Evolutionary conservation across 805 yeast species (phyloP).

Genomic region (Lachancea meyersii): DNA sequence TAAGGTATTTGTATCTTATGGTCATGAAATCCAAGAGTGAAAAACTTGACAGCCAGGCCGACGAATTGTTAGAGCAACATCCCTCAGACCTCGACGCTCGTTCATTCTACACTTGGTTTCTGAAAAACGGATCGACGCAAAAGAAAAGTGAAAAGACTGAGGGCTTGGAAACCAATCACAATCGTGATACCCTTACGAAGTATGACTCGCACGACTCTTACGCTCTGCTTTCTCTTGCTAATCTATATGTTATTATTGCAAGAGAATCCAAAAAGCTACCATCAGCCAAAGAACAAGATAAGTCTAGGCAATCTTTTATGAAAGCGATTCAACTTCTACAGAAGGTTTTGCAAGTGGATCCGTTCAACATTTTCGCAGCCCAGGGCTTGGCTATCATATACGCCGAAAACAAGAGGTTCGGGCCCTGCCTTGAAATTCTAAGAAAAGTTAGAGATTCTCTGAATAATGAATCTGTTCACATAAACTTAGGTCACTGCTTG

Average conservation of each 20-base stretch:
- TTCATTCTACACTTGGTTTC: conserved; percentile 88
- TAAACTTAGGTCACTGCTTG: conserved; percentile 84
- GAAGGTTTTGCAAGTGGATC: conserved; percentile 79
- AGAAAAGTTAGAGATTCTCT: conserved; percentile 86
- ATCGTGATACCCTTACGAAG: conserved; percentile 75
- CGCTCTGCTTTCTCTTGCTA: conserved; percentile 85
- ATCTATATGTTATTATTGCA: conserved; percentile 76
- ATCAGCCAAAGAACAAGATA: conserved; percentile 39
- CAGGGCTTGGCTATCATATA: conserved; percentile 93
- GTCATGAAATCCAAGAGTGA: conserved; percentile 43
- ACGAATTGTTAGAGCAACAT: conserved; percentile 45
- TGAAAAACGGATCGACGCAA: conserved; percentile 51
- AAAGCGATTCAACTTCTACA: conserved; percentile 91
- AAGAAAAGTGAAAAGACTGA: conserved; percentile 37
- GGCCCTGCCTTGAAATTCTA: conserved; percentile 76
- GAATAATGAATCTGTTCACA: conserved; percentile 72
- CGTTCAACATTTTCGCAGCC: conserved; percentile 88
- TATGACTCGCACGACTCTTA: conserved; percentile 84
- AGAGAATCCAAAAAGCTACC: conserved; percentile 53
- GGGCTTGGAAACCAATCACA: conserved; percentile 68
- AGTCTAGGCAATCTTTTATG: conserved; percentile 65
- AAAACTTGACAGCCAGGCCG: conserved; percentile 46
- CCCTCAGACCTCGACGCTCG: conserved; percentile 73
- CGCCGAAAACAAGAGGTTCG: conserved; percentile 73
- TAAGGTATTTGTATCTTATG: conserved; percentile 61